A percentile compares a stretch with the other conserved stretches of the same genome.
Conservation (phyloP, 352 stramenopile genomes). For the Globisporangium cylindrosporum region DNA sequence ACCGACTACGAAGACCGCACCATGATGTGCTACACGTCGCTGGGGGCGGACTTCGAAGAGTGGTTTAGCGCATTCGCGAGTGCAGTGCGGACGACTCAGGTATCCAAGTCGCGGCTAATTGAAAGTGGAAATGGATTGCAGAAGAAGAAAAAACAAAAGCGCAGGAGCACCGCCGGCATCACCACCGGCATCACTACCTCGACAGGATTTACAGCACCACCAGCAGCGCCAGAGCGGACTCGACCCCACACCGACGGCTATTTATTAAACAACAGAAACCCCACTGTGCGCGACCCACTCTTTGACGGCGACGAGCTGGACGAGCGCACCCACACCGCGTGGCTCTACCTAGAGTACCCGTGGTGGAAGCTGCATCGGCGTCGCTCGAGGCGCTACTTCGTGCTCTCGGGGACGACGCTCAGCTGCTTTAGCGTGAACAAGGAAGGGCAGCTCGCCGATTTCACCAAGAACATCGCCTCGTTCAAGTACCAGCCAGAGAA, state of each 20-base stretch:
- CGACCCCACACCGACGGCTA: neutral
- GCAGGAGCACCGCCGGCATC: neutral
- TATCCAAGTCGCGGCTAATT: conserved; percentile 23
- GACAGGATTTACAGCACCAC: neutral
- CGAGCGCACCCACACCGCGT: conserved; percentile 24
- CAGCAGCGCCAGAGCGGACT: neutral
- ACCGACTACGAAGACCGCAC: conserved; percentile 44
- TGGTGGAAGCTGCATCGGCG: conserved; percentile 34
- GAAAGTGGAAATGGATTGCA: neutral
- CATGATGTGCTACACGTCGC: conserved; percentile 35
- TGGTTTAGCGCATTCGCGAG: conserved; percentile 41
- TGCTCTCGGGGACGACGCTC: conserved; percentile 35
- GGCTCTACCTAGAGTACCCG: conserved; percentile 36
- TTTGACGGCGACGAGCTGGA: conserved; percentile 9
- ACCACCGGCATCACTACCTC: neutral
- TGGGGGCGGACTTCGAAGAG: conserved; percentile 43
- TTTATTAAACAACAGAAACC: conserved; percentile 4
- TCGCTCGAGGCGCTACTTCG: conserved; percentile 30
- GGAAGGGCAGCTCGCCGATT: conserved; percentile 35
- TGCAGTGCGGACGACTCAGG: conserved; percentile 32
- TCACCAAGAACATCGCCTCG: conserved; percentile 24
- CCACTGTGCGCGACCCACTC: neutral
- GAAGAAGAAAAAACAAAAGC: neutral
- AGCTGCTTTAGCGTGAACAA: conserved; percentile 58
- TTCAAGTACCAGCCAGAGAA: conserved; percentile 19